Conservation (phyloP, 139 green algal genomes). For the Closterium sp. region DNA sequence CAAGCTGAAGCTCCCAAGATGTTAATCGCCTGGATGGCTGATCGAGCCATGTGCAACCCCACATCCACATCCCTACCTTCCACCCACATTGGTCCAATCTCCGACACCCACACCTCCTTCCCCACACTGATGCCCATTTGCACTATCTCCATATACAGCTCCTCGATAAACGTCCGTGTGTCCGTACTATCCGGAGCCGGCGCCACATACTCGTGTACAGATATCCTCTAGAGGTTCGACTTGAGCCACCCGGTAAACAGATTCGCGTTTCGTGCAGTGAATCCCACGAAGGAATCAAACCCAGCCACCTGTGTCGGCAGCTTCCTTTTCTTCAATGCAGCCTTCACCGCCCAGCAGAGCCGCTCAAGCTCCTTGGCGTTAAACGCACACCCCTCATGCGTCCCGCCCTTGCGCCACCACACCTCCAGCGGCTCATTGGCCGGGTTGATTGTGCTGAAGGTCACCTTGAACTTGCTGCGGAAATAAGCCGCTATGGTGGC, state of each 20-base stretch:
- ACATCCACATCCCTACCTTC: background rate
- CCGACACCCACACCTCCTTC: background rate
- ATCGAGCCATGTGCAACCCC: background rate
- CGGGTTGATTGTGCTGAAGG: slow-evolving; percentile 41
- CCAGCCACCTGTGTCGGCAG: no score
- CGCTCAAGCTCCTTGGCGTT: background rate
- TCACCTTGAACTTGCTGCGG: slow-evolving; percentile 16
- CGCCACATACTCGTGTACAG: background rate
- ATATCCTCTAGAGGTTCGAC: background rate
- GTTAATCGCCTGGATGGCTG: background rate
- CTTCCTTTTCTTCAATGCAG: background rate
- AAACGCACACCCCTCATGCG: slow-evolving; percentile 55
- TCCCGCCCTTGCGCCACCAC: slow-evolving; percentile 43
- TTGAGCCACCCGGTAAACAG: background rate
- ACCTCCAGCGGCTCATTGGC: slow-evolving; percentile 53
- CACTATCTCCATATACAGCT: background rate
- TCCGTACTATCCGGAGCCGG: background rate
- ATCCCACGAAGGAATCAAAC: no score
- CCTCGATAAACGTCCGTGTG: background rate
- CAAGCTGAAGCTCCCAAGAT: background rate
- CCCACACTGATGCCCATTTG: background rate
- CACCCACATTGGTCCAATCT: background rate
- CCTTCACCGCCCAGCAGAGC: background rate
- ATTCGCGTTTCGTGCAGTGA: background rate
- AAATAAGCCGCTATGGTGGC: slow-evolving; percentile 35